A percentile compares a stretch with the other conserved stretches of the same genome.
These are phyloP conservation scores for Lasiodiplodia sp. DNA, from an alignment of 2,329 filamentous ascomycete species.

Conservation along the genomic window DNA sequence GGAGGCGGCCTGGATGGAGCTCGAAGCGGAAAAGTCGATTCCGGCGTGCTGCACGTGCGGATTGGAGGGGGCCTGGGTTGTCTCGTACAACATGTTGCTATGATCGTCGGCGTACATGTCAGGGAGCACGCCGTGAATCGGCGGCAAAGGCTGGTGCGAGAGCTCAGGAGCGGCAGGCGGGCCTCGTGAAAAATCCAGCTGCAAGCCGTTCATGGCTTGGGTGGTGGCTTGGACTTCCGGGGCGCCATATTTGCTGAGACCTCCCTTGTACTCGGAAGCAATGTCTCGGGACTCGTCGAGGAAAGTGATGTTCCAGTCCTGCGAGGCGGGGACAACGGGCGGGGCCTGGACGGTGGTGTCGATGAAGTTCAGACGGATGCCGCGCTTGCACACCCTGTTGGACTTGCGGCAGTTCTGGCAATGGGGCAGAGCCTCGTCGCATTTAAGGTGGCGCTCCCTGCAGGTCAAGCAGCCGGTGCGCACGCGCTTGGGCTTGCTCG, in stretches of 20 bases:
- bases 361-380: slow-evolving; percentile 89
- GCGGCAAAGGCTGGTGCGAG: slow-evolving; percentile 58
- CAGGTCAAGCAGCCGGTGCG: slow-evolving; percentile 92
- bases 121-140: slow-evolving; percentile 58
- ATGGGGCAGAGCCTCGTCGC: slow-evolving; percentile 74
- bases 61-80: slow-evolving; percentile 40
- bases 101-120: slow-evolving; percentile 55
- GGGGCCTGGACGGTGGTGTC: slow-evolving; percentile 78
- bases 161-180: slow-evolving; percentile 43
- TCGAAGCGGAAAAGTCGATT: slow-evolving; percentile 40
- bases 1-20: slow-evolving; percentile 36
- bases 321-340: slow-evolving; percentile 66
- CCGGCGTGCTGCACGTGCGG: slow-evolving; percentile 43
- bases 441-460: slow-evolving; percentile 87
- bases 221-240: slow-evolving; percentile 44
- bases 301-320: slow-evolving; percentile 78
- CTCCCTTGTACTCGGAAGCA: slow-evolving; percentile 87
- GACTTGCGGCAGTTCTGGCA: slow-evolving; percentile 89
- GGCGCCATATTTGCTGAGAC: slow-evolving; percentile 73
- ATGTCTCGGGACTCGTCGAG: slow-evolving; percentile 89
- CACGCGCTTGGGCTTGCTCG: slow-evolving; percentile 78
- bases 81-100: slow-evolving; percentile 51
- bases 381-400: slow-evolving; percentile 82
- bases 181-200: slow-evolving; percentile 37
- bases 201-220: slow-evolving; percentile 39